Evolutionary conservation across 805 yeast species (phyloP).

Genomic region (Pichia sporocuriosa): DNA sequence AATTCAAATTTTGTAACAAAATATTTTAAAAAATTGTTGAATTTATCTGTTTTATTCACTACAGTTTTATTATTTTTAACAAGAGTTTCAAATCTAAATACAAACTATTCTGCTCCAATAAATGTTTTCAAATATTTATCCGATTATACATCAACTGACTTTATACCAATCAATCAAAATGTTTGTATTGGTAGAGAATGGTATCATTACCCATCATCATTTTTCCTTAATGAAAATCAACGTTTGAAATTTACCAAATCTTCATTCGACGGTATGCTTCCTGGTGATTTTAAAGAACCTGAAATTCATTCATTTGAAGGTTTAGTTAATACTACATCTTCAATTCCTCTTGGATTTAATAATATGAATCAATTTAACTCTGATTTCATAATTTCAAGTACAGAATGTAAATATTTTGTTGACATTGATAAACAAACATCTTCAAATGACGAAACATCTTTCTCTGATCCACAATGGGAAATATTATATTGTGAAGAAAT

Average conservation of each 20-base stretch:
- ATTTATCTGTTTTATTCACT: background rate
- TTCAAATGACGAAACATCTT: conserved; percentile 27
- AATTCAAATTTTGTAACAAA: conserved; percentile 8
- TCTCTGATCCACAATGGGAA: conserved; percentile 39
- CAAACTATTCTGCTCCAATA: conserved; percentile 71
- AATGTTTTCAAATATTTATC: conserved; percentile 42
- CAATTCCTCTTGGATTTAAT: conserved; percentile 62
- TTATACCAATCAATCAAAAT: conserved; percentile 30
- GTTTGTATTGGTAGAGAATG: conserved; percentile 94
- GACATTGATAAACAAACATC: conserved; percentile 53
- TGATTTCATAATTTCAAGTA: conserved; percentile 43
- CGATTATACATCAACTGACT: conserved; percentile 17
- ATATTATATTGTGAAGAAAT: conserved; percentile 41
- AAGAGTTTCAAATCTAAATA: conserved; percentile 41
- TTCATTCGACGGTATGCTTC: conserved; percentile 81
- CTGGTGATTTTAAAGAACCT: conserved; percentile 69
- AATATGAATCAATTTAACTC: conserved; percentile 61
- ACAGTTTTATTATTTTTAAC: conserved; percentile 9
- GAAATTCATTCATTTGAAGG: conserved; percentile 15
- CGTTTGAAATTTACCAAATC: conserved; percentile 64
- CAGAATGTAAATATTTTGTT: conserved; percentile 60
- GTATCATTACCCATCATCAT: conserved; percentile 88
- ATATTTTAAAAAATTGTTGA: conserved; percentile 6
- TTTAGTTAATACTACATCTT: conserved; percentile 34
- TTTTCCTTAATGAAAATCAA: conserved; percentile 60